Evolutionary conservation across 371 early-diverging fungal species (phyloP).

Genomic region (Mortierella sp.): DNA sequence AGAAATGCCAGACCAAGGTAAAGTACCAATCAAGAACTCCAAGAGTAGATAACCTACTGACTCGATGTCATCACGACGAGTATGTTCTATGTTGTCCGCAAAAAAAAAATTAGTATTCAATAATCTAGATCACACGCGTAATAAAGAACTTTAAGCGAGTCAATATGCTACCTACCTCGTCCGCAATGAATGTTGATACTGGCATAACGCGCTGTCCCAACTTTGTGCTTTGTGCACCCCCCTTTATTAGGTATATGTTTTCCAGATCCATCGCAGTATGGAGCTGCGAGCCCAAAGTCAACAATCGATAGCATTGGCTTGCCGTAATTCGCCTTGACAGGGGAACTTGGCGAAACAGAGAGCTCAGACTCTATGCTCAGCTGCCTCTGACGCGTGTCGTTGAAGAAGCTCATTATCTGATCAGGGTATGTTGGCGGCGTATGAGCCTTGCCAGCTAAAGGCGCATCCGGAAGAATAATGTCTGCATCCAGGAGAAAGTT

Average conservation of each 20-base stretch:
- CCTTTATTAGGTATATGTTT: conserved; percentile 62
- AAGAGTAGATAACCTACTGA: conserved; percentile 70
- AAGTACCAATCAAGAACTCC: conserved; percentile 66
- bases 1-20: conserved; percentile 75
- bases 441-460: conserved; percentile 18
- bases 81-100: conserved; percentile 56
- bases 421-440: conserved; percentile 41
- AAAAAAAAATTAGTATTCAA: not conserved
- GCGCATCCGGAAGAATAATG: conserved; percentile 43
- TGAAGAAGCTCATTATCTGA: conserved; percentile 40
- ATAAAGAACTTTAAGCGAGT: not conserved
- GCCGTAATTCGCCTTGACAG: conserved; percentile 23
- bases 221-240: conserved; percentile 64
- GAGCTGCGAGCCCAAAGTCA: conserved; percentile 70
- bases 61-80: conserved; percentile 75
- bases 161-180: conserved; percentile 34
- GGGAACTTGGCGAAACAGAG: conserved; percentile 36
- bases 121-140: not conserved
- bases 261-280: conserved; percentile 65
- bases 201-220: conserved; percentile 77
- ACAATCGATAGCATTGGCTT: conserved; percentile 59
- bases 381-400: conserved; percentile 48
- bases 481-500: conserved; percentile 80
- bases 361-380: conserved; percentile 29
- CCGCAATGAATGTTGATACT: conserved; percentile 73